Conservation (phyloP, 108 stramenopile species). For the Pseudonitzschia multiseries region DNA sequence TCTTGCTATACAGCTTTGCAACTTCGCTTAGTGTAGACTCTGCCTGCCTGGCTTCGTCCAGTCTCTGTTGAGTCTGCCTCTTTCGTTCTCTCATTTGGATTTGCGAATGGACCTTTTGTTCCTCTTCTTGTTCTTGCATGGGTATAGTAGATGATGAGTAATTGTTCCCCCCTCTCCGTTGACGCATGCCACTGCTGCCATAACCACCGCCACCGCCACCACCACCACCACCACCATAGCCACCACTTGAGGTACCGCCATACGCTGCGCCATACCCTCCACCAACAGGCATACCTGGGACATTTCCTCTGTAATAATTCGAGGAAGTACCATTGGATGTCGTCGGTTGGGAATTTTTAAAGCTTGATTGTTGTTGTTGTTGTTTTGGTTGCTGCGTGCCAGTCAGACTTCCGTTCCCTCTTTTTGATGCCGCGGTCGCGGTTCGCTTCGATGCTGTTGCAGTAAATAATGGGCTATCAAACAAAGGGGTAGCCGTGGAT, state of each 20-base stretch:
- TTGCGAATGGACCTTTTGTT: constrained; percentile 47
- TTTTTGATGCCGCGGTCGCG: background rate
- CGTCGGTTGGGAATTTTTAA: constrained; percentile 17
- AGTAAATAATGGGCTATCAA: constrained; percentile 42
- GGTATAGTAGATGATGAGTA: constrained; percentile 17
- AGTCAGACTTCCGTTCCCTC: background rate
- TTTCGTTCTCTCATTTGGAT: constrained; percentile 65
- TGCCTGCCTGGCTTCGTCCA: constrained; percentile 71
- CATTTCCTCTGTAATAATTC: constrained; percentile 12
- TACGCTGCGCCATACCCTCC: background rate
- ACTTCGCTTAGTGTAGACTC: constrained; percentile 72
- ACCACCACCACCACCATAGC: constrained; percentile 34
- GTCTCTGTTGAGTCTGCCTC: constrained; percentile 66
- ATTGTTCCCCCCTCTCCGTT: constrained; percentile 46
- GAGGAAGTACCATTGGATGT: constrained; percentile 9
- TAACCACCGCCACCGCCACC: constrained; percentile 34
- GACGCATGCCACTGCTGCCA: constrained; percentile 51
- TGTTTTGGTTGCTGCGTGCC: background rate
- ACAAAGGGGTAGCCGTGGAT: constrained; percentile 29
- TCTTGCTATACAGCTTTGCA: constrained; percentile 76
- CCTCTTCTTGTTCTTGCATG: constrained; percentile 32
- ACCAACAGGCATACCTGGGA: background rate
- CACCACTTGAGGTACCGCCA: constrained; percentile 21
- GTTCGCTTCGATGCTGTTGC: constrained; percentile 3
- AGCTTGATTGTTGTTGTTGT: background rate